Base-by-base conservation (phyloP, 768 basidiomycete species). In the Amanita pseudoporphyria region DNA sequence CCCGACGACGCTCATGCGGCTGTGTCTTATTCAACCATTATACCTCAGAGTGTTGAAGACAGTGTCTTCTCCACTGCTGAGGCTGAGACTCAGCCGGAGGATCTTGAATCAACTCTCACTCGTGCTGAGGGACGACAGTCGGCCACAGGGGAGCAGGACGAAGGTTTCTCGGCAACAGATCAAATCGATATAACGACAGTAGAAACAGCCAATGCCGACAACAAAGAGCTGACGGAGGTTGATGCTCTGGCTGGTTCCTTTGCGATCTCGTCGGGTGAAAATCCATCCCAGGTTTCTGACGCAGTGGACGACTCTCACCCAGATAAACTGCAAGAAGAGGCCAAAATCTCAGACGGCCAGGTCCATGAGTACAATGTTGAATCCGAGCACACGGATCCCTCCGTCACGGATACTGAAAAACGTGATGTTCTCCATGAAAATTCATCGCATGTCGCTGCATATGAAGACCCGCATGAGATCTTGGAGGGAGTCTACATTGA, bases 401-500 rank as follows among this genome's bases (percentile, higher is more conserved):
- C 26, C 3, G 54, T 37, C 19, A 45, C 40, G 7, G 39, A 49
- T 22, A 43, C 36, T 30, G 45, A 46, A 5, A 52, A 55, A 37
- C 45, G 47, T 38, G 47, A 51, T 5, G 51, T 49, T 32, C 48
- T 54, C n/a, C 32, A 52, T 12, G 49, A 47, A 28, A 52, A 50
- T 9, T 49, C 47, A 24, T 21, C 52, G 33, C 44, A 53, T 38
- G 38, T 51, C 16, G 46, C 51, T 41, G 57, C 58, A 14, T 52
- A 60, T 6, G 64, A 58, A 31, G 71, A 81, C 61, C 75, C 74
- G n/a, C 77, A 78, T 59, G 73, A 78, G 62, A 75, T 79, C 47
- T 79, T 75, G 21, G 78, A 79, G 58, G 84, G 77, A 24, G 79
- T 84, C 40, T 85, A 80, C 61, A 84, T 84, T 45, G 84, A 86